Conservation (phyloP, 305 asterid species). For the Fraxinus angustifolia region DNA sequence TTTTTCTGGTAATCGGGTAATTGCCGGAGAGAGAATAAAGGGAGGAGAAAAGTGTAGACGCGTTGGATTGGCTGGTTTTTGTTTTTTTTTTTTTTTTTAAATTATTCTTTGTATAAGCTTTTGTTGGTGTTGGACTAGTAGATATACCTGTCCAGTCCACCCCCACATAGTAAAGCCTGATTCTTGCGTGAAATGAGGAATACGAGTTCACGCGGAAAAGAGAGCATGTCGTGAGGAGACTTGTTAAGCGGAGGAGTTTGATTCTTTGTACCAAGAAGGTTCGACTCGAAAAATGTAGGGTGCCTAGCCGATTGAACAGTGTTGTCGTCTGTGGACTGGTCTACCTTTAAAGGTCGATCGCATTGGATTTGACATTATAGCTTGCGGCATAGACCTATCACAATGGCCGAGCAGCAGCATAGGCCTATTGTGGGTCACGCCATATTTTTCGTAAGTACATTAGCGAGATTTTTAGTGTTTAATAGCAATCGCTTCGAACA, state of each 20-base stretch:
- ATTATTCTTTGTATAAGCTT: neutral
- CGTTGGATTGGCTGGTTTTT: neutral
- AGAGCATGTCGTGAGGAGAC: neutral
- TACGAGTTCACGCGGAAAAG: neutral
- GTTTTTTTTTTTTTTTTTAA: neutral
- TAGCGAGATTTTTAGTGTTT: neutral
- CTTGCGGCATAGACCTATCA: neutral
- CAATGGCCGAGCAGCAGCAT: neutral
- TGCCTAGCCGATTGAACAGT: neutral
- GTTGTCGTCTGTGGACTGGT: neutral
- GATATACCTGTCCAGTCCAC: neutral
- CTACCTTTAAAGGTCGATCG: neutral
- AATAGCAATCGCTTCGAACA: constrained; percentile 27
- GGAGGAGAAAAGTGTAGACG: neutral
- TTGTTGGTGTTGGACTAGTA: neutral
- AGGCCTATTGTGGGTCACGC: neutral
- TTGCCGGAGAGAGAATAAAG: constrained; percentile 27
- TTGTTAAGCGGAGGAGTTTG: neutral
- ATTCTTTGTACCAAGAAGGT: neutral
- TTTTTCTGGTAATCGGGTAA: constrained; percentile 30
- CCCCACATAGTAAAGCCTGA: neutral
- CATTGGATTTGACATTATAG: neutral
- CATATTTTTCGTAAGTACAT: neutral
- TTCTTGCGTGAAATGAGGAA: neutral
- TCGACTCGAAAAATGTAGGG: neutral